Base-by-base conservation (phyloP, 2,329 filamentous ascomycete genomes). In the Colletotrichum tropicicola region DNA sequence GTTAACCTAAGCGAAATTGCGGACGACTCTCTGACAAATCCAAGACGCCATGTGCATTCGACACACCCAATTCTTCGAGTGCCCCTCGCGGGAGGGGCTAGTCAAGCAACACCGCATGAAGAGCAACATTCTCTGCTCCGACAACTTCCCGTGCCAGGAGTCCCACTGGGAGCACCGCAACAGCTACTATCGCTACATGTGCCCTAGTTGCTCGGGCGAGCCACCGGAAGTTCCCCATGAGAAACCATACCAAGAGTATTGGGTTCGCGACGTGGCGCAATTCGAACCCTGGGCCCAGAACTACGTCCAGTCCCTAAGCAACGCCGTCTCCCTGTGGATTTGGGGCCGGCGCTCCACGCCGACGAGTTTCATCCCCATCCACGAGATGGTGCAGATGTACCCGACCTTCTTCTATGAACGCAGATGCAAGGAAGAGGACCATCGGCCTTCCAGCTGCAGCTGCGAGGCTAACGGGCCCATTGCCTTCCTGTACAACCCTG, bases 121-220 rank as follows among this genome's bases (percentile, higher is more conserved):
- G 27, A 37, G 51, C 28, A 66, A 66, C 52, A 64, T 66, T n/a
- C 63, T 66, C 30, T 66, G 63, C 32, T 56, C 63, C 10, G 19
- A 66, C 17, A 55, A 45, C 23, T 59, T 37, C 37, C 59, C 63
- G 28, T 66, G 63, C 27, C 52, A 35, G 15, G 59, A 49, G 13
- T 4, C 30, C 6, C 58, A 63, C 13, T 64, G 59, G 63, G 63
- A 66, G 47, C 23, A 15, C n/a, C 59, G 63, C 30, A 32, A 30
- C 30, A 66, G 63, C 52, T 17, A 41, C 8, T 66, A 66, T 45
- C 12, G 6, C 30, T 47, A 41, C 45, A 64, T 64, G 59, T 66
- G 63, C 25, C 59, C 63, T 30, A 19, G 28, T 17, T 66, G 63
- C 63, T 64, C 63, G 28, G 60, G 65, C 23, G 64, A 67, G 65